A percentile compares a stretch with the other conserved stretches of the same genome.
Conservation (phyloP, 495 filamentous ascomycete genomes). For the Podospora appendiculata region DNA sequence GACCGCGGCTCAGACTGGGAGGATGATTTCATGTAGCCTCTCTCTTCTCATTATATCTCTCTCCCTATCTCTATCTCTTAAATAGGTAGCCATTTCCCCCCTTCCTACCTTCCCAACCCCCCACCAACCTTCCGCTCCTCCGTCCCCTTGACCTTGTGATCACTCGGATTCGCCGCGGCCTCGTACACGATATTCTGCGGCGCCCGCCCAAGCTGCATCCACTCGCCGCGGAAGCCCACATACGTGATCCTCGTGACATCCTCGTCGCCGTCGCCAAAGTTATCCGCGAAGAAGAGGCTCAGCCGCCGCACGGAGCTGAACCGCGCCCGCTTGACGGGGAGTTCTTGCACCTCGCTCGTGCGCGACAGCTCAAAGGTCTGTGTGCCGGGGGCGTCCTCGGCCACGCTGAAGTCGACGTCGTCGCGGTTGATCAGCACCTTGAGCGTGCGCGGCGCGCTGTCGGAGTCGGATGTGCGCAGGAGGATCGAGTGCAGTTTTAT, state of each 20-base stretch:
- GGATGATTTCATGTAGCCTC: slow-evolving; percentile 67
- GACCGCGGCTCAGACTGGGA: slow-evolving; percentile 52
- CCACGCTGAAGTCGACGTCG: slow-evolving; percentile 75
- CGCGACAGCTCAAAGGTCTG: slow-evolving; percentile 74
- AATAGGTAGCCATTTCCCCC: slow-evolving; percentile 2
- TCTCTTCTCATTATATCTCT: no score
- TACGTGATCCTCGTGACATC: slow-evolving; percentile 79
- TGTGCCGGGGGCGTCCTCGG: slow-evolving; percentile 58
- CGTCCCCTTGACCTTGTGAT: slow-evolving; percentile 56
- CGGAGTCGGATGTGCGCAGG: slow-evolving; percentile 63
- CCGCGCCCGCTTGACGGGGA: slow-evolving; percentile 71
- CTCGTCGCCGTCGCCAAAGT: slow-evolving; percentile 58
- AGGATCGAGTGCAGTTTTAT: slow-evolving; percentile 86
- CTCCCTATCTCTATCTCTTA: background rate
- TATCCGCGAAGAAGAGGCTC: slow-evolving; percentile 76
- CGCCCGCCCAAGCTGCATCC: slow-evolving; percentile 75
- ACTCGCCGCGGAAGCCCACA: slow-evolving; percentile 88
- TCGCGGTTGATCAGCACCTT: slow-evolving; percentile 80
- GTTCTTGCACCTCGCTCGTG: slow-evolving; percentile 74
- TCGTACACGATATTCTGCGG: slow-evolving; percentile 85
- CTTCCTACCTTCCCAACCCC: slow-evolving; percentile 29
- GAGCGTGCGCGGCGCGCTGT: slow-evolving; percentile 70
- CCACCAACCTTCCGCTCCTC: slow-evolving; percentile 40
- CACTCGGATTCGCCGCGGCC: slow-evolving; percentile 81
- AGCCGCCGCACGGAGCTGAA: slow-evolving; percentile 75